These are phyloP conservation scores for Sanghuangporus sanghuang DNA, from an alignment of 1,284 basidiomycete species.

Conservation along the genomic window DNA sequence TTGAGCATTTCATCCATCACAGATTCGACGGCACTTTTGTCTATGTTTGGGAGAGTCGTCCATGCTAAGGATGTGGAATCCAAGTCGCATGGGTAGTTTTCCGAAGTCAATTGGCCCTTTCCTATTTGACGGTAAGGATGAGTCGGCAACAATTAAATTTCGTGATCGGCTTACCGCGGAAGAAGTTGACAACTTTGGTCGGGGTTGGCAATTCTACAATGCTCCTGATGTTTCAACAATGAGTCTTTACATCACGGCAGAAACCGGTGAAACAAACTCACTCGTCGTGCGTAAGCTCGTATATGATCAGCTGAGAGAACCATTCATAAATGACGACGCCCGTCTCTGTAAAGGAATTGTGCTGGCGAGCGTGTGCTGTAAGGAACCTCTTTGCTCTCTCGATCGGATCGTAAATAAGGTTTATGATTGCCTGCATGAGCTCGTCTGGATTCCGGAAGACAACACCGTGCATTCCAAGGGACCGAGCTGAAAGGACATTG, in stretches of 20 bases:
- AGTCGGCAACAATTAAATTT: constrained; percentile 40
- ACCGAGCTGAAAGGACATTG: constrained; percentile 51
- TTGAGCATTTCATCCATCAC: constrained; percentile 11
- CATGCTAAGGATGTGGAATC: constrained; percentile 17
- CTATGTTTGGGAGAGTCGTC: constrained; percentile 2
- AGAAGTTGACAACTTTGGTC: not conserved
- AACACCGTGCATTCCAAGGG: constrained; percentile 49
- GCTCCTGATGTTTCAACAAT: not conserved
- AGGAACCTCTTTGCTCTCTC: constrained; percentile 38
- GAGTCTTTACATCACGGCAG: not conserved
- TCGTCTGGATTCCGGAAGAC: constrained; percentile 38
- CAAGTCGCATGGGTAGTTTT: constrained; percentile 12
- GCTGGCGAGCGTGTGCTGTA: constrained; percentile 32
- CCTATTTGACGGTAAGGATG: constrained; percentile 42
- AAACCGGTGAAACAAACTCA: constrained; percentile 29
- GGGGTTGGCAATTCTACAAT: not conserved
- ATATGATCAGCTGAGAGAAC: constrained; percentile 50
- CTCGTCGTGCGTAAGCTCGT: constrained; percentile 37
- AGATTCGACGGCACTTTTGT: not conserved
- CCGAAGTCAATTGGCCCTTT: constrained; percentile 17
- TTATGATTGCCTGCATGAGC: constrained; percentile 40
- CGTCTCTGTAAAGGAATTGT: constrained; percentile 41
- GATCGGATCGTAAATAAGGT: constrained; percentile 44
- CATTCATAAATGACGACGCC: constrained; percentile 43
- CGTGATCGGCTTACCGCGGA: constrained; percentile 25